phyloP scores from a whole-genome alignment of 139 green algal species.

The Coelastrella sp. region DNA sequence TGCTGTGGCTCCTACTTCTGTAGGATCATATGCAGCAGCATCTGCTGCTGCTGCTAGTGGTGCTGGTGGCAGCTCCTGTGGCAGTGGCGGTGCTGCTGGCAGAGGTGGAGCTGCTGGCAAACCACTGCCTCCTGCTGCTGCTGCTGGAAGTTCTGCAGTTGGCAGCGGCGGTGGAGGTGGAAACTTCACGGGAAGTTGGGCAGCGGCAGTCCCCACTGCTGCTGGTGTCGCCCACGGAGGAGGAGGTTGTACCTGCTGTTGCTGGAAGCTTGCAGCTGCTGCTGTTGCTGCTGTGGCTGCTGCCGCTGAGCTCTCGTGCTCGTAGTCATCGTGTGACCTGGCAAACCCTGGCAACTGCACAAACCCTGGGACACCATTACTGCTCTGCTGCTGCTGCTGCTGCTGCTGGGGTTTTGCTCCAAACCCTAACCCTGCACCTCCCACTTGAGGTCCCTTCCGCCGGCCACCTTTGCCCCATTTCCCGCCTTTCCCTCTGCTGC shows the following conservation, averaged over 20 bases:
- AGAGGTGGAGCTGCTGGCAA: conserved; percentile 18
- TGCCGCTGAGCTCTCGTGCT: conserved; percentile 58
- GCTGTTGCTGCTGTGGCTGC: conserved; percentile 31
- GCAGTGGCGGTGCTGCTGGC: conserved; percentile 35
- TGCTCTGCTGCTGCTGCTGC: background rate
- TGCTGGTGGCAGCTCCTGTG: conserved; percentile 4
- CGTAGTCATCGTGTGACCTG: conserved; percentile 52
- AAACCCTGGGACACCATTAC: conserved; percentile 39
- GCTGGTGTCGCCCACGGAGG: background rate
- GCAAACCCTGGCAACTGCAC: conserved; percentile 66
- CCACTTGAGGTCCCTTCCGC: conserved; percentile 49
- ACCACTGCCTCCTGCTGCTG: background rate
- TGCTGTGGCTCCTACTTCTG: conserved; percentile 24
- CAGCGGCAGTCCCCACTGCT: conserved; percentile 10
- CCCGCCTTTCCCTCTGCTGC: conserved; percentile 51
- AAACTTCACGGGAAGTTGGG: conserved; percentile 12
- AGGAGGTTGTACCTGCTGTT: conserved; percentile 15
- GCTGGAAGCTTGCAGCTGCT: conserved; percentile 9
- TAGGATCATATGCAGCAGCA: background rate
- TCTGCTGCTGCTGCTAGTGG: conserved; percentile 28
- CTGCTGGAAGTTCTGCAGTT: background rate
- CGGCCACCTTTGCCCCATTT: conserved; percentile 51
- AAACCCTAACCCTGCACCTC: conserved; percentile 82
- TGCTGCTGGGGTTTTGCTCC: conserved; percentile 31
- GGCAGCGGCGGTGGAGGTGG: conserved; percentile 19